These are phyloP conservation scores for Pestalotiopsis sp. DNA, from an alignment of 2,329 filamentous ascomycete genomes.

Conservation along the genomic window DNA sequence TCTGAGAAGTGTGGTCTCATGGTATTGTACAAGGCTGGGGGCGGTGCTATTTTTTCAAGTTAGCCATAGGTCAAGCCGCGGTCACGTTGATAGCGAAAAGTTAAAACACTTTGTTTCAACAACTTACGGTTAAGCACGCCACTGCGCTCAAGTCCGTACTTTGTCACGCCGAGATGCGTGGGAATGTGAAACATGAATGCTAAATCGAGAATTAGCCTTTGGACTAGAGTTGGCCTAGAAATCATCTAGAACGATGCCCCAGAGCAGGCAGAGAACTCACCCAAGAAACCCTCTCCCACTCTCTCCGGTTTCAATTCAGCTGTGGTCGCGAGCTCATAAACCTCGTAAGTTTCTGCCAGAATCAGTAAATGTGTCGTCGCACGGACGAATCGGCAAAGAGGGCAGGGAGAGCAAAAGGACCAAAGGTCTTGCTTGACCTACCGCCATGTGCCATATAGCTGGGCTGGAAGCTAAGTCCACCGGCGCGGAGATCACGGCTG, in stretches of 20 bases:
- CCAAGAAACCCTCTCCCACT: conserved; percentile 26
- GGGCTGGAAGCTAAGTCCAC: conserved; percentile 32
- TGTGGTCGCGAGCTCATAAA: conserved; percentile 23
- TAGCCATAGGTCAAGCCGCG: not conserved
- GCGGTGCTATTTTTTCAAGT: conserved; percentile 17
- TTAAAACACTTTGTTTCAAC: not conserved
- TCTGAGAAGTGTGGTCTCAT: conserved; percentile 26
- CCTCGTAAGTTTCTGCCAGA: conserved; percentile 26
- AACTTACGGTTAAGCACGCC: conserved; percentile 21
- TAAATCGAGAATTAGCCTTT: conserved; percentile 9
- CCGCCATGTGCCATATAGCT: conserved; percentile 33
- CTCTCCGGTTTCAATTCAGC: conserved; percentile 23
- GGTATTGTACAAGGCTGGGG: conserved; percentile 22
- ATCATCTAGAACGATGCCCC: conserved; percentile 3
- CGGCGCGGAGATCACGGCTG: conserved; percentile 29
- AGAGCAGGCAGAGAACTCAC: conserved; percentile 16
- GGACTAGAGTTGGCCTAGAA: conserved; percentile 1
- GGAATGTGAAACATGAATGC: conserved; percentile 31
- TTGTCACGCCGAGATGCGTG: conserved; percentile 28
- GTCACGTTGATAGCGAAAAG: not conserved
- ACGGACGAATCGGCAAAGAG: not conserved
- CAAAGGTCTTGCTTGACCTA: not conserved
- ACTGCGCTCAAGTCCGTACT: conserved; percentile 22
- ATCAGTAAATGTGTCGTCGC: not conserved
- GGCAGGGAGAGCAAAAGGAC: too few species aligned